These are phyloP conservation scores for Oryza rufipogon DNA, from an alignment of 176 grass and related monocot species.

Conservation along the genomic window DNA sequence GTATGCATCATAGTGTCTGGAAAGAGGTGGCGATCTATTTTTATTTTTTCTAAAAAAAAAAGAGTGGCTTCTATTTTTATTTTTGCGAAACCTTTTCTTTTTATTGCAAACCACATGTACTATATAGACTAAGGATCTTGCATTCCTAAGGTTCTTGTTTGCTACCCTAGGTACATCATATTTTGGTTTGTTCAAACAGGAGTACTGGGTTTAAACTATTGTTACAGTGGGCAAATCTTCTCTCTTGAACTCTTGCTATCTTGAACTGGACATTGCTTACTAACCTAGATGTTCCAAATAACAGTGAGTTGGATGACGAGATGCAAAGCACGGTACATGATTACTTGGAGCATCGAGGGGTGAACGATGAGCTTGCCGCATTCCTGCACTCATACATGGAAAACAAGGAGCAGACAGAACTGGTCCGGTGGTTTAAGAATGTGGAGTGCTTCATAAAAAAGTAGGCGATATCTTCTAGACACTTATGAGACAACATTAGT, in stretches of 20 bases:
- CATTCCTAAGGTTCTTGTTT: background rate
- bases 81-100: background rate
- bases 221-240: background rate
- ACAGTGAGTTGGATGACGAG: slow-evolving; percentile 86
- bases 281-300: slow-evolving; percentile 9
- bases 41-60: too few relatives aligned
- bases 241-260: background rate
- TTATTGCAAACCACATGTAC: background rate
- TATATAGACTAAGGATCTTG: background rate
- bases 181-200: background rate
- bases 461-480: slow-evolving; percentile 7
- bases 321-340: slow-evolving; percentile 60
- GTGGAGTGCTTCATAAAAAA: slow-evolving; percentile 58
- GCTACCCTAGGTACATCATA: background rate
- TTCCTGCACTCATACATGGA: slow-evolving; percentile 70
- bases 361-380: slow-evolving; percentile 72
- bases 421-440: slow-evolving; percentile 67
- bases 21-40: too few relatives aligned
- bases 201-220: background rate
- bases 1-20: background rate
- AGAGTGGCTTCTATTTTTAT: background rate
- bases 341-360: slow-evolving; percentile 75
- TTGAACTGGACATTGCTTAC: background rate
- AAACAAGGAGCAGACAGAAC: slow-evolving; percentile 74
- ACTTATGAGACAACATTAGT: background rate